phyloP scores from a whole-genome alignment of 1,284 basidiomycete species.

The Sporisorium scitamineum region DNA sequence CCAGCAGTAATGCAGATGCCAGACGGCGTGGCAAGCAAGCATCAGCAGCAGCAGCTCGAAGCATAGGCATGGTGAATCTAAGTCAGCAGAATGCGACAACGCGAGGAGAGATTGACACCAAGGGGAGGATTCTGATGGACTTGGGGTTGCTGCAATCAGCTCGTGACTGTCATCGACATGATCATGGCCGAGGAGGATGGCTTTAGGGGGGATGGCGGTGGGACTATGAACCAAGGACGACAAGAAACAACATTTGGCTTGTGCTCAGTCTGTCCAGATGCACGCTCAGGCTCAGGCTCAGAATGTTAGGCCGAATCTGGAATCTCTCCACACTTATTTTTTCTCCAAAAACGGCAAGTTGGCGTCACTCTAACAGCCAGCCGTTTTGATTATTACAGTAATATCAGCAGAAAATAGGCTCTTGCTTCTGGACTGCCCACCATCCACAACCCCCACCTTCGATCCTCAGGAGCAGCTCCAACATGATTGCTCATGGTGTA shows the following conservation, averaged over 20 bases:
- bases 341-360: too few relatives aligned
- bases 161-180: neutral
- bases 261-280: neutral
- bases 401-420: constrained; percentile 12
- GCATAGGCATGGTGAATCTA: constrained; percentile 18
- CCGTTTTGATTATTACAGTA: too few relatives aligned
- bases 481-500: too few relatives aligned
- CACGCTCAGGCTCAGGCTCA: neutral
- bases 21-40: constrained; percentile 13
- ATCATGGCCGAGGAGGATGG: neutral
- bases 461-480: neutral
- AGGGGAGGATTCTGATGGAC: too few relatives aligned
- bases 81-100: neutral
- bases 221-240: neutral
- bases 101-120: too few relatives aligned
- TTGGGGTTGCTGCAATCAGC: constrained; percentile 5
- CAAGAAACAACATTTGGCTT: neutral
- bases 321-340: too few relatives aligned
- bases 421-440: neutral
- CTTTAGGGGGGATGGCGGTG: neutral
- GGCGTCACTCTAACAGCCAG: too few relatives aligned
- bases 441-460: neutral
- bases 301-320: too few relatives aligned
- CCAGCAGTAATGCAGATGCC: constrained; percentile 5
- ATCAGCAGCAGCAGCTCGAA: constrained; percentile 3